Evolutionary conservation across 139 green algal genomes (phyloP), one percentile per base, ranked within the genome.

Genomic region (Chlorella sp.): DNA sequence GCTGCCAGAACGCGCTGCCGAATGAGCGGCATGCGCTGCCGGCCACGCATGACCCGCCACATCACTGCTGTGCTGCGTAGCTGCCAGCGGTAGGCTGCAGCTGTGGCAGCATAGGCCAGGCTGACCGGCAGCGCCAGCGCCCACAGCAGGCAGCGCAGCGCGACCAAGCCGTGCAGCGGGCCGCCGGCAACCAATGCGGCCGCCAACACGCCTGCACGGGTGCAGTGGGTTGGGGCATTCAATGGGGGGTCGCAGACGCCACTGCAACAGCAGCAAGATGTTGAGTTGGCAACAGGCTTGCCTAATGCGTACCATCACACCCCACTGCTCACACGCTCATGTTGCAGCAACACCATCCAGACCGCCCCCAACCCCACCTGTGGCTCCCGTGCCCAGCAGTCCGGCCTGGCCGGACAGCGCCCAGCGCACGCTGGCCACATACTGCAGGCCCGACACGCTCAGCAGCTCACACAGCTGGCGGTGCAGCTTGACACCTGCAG

Each of bases 401-500:
- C 23, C 30, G 15, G 25, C 32, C 5, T 9, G 47, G 21, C 34
- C 68, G 13, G 68, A n/a, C 17, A 70, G 51, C 68, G 60, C 17
- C 15, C 39, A 26, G 3, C 4, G 80, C 28, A 79, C 51, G 51
- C 15, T 51, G 0, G 32, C 36, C 20, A 55, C 13, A 44, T 84
- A 65, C 63, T 80, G 80, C 51, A 73, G 81, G 18, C 69, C 36
- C 15, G 21, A 7, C 28, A 51, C 4, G 55, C 55, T 20, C 28
- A 86, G 72, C 57, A 86, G 39, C 57, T 86, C 69, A 1, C 39
- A 36, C 57, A 75, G 57, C 17, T 81, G 82, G 20, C 47, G 71
- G 71, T 86, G 82, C 70, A 86, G 82, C 82, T 86, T 86, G 18
- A 86, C 28, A 25, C 82, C 82, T 86, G 82, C 57, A 34, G 36